These are phyloP conservation scores for Talaromyces rugulosus DNA, from an alignment of 2,329 filamentous ascomycete species.

Conservation along the genomic window DNA sequence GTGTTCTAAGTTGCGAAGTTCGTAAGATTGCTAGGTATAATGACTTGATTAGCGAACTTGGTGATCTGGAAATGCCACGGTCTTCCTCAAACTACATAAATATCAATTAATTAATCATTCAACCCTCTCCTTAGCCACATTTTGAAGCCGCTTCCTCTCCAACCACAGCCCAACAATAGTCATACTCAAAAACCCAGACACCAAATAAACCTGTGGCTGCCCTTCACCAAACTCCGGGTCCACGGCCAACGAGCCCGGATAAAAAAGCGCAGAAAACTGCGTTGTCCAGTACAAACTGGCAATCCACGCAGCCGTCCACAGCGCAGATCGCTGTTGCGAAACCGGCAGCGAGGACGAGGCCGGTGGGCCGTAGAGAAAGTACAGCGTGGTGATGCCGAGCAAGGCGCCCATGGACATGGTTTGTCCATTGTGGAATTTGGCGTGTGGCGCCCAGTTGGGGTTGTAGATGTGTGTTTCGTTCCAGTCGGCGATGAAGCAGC, in stretches of 20 bases:
- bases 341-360: background rate
- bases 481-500: constrained; percentile 31
- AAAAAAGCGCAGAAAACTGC: constrained; percentile 42
- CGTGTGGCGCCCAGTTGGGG: constrained; percentile 48
- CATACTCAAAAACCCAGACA: constrained; percentile 8
- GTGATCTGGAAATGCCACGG: too few species aligned
- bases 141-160: background rate
- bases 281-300: constrained; percentile 44
- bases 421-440: constrained; percentile 51
- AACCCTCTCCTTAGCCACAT: background rate
- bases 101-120: background rate
- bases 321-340: constrained; percentile 7
- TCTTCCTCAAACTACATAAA: too few species aligned
- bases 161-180: constrained; percentile 2
- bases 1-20: too few species aligned
- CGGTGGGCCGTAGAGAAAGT: constrained; percentile 28
- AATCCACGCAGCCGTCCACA: constrained; percentile 32
- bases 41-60: too few species aligned
- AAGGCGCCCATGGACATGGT: constrained; percentile 46
- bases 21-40: too few species aligned
- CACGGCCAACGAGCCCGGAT: constrained; percentile 41
- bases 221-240: constrained; percentile 46
- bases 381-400: constrained; percentile 36
- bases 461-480: constrained; percentile 47
- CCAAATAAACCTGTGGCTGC: constrained; percentile 31